A percentile compares a stretch with the other conserved stretches of the same genome.
phyloP scores from a whole-genome alignment of 441 rosid genomes.

The Pelargonium australe region DNA sequence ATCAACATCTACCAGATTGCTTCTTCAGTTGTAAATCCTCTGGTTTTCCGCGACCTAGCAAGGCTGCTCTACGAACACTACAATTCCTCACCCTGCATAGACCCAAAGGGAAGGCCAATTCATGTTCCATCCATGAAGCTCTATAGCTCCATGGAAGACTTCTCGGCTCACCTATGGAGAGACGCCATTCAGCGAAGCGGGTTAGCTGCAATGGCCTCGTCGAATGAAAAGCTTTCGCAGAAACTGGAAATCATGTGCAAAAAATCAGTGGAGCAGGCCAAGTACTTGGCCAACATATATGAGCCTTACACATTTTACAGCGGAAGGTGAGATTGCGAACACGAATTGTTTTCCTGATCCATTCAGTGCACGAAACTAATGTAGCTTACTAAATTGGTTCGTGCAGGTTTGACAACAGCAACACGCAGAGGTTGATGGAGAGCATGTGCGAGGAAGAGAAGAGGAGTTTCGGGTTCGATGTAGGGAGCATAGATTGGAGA shows the following conservation, averaged over 20 bases:
- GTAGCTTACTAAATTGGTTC: too few species aligned
- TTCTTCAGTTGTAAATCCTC: slow-evolving; percentile 79
- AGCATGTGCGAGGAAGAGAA: slow-evolving; percentile 72
- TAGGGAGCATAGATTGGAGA: slow-evolving; percentile 66
- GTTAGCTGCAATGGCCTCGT: slow-evolving; percentile 29
- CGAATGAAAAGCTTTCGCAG: slow-evolving; percentile 44
- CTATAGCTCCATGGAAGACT: slow-evolving; percentile 67
- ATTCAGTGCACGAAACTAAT: background rate
- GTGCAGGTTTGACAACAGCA: slow-evolving; percentile 79
- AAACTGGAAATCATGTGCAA: slow-evolving; percentile 58
- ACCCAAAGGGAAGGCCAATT: slow-evolving; percentile 72
- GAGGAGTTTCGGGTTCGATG: slow-evolving; percentile 61
- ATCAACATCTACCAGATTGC: slow-evolving; percentile 76
- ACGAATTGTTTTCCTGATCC: too few species aligned
- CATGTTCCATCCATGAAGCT: slow-evolving; percentile 68
- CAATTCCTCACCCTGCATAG: slow-evolving; percentile 55
- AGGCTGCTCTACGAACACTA: slow-evolving; percentile 59
- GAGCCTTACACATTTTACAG: slow-evolving; percentile 85
- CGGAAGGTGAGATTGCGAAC: slow-evolving; percentile 49
- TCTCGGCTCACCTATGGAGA: slow-evolving; percentile 49
- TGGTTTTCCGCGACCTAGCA: slow-evolving; percentile 64
- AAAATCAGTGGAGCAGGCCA: slow-evolving; percentile 75
- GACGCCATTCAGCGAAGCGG: slow-evolving; percentile 39
- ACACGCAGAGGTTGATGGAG: slow-evolving; percentile 61
- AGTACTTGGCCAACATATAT: slow-evolving; percentile 67